These are phyloP conservation scores for Fagus sylvatica DNA, from an alignment of 306 rosid genomes.

Conservation along the genomic window DNA sequence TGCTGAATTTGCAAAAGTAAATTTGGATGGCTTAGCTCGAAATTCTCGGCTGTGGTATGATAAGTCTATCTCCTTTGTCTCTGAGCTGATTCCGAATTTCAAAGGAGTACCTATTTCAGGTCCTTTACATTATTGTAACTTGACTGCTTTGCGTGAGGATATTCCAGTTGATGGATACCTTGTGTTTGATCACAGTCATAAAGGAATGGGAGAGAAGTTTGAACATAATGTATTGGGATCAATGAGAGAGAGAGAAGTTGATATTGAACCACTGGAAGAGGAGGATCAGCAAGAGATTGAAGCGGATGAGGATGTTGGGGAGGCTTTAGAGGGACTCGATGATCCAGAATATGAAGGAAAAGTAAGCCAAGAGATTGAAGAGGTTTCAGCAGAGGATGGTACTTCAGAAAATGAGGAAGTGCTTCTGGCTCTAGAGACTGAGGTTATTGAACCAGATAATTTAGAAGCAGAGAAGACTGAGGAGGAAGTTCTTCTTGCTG, in stretches of 20 bases:
- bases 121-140: conserved; percentile 48
- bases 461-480: not conserved
- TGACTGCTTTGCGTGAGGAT: conserved; percentile 38
- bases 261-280: conserved; percentile 5
- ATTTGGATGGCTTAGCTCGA: conserved; percentile 37
- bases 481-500: conserved; percentile 1
- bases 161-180: conserved; percentile 21
- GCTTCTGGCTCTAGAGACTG: conserved; percentile 8
- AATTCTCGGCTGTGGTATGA: conserved; percentile 35
- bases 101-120: conserved; percentile 37
- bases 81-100: conserved; percentile 36
- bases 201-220: conserved; percentile 16
- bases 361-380: not conserved
- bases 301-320: not conserved
- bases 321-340: not conserved
- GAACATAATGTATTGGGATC: conserved; percentile 9
- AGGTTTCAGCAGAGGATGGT: not conserved
- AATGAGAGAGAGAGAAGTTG: not conserved
- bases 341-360: conserved; percentile 20
- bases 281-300: not conserved
- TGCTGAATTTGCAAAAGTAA: conserved; percentile 40
- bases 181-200: conserved; percentile 25
- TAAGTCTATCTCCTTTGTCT: conserved; percentile 29
- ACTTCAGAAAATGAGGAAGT: conserved; percentile 12
- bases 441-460: conserved; percentile 13